A percentile compares a stretch with the other conserved stretches of the same genome.
These are phyloP conservation scores for Cercophora samala DNA, from an alignment of 495 filamentous ascomycete species.

Conservation along the genomic window DNA sequence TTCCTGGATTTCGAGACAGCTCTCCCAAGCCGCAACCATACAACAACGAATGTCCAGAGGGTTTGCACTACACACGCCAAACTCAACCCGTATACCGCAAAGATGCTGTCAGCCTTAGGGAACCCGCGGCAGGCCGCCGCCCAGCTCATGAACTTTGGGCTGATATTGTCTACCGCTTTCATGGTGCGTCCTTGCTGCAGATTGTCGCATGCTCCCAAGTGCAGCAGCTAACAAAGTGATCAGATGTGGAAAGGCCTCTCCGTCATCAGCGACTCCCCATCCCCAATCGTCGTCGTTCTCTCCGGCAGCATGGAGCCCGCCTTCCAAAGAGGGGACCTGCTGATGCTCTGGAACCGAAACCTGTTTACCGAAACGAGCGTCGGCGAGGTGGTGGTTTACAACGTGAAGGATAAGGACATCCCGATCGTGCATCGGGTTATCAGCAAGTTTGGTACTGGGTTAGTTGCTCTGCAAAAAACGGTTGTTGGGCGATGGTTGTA, in stretches of 20 bases:
- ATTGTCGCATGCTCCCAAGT: constrained; percentile 1
- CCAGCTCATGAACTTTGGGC: constrained; percentile 92
- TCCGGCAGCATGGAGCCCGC: constrained; percentile 96
- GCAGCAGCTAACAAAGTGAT: background rate
- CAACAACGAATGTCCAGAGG: constrained; percentile 6
- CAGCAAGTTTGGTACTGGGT: constrained; percentile 62
- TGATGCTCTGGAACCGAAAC: constrained; percentile 93
- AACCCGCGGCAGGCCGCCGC: constrained; percentile 80
- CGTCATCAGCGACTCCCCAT: constrained; percentile 78
- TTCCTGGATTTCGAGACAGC: background rate
- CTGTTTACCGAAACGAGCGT: constrained; percentile 62
- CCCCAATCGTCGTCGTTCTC: constrained; percentile 92
- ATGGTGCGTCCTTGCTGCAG: constrained; percentile 53
- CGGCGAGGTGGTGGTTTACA: constrained; percentile 93
- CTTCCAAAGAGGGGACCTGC: constrained; percentile 89
- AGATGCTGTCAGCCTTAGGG: constrained; percentile 69
- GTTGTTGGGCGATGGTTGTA: background rate
- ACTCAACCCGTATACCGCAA: background rate
- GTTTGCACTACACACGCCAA: background rate
- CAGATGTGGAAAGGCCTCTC: constrained; percentile 92
- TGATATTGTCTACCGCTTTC: constrained; percentile 91
- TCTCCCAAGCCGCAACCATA: constrained; percentile 9
- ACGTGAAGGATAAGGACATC: constrained; percentile 86
- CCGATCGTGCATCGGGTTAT: constrained; percentile 91
- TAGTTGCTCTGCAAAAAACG: constrained; percentile 26